A percentile compares a stretch with the other conserved stretches of the same genome.
These are phyloP conservation scores for Pichia sporocuriosa DNA, from an alignment of 805 yeast genomes.

Conservation along the genomic window DNA sequence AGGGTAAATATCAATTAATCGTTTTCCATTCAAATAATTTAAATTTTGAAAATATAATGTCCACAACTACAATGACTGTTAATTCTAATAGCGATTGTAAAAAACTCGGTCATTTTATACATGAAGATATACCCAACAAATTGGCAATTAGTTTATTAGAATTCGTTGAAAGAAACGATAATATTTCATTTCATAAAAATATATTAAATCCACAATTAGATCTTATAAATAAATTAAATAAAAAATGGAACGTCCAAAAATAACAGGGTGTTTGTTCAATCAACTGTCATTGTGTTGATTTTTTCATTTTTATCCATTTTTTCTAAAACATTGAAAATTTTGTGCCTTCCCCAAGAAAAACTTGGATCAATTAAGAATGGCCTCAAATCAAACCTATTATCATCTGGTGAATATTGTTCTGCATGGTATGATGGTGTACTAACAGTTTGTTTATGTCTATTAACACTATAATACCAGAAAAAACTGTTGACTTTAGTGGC, in stretches of 20 bases:
- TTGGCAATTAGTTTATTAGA: constrained; percentile 51
- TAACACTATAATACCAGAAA: constrained; percentile 89
- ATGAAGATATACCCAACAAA: constrained; percentile 78
- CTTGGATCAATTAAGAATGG: constrained; percentile 92
- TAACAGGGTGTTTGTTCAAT: constrained; percentile 28
- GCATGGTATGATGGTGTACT: constrained; percentile 97
- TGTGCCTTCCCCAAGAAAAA: constrained; percentile 82
- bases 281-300: constrained; percentile 39
- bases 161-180: constrained; percentile 41
- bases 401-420: constrained; percentile 97
- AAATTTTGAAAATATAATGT: constrained; percentile 16
- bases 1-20: constrained; percentile 86
- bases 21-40: constrained; percentile 45
- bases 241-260: constrained; percentile 30
- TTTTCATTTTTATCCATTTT: constrained; percentile 35
- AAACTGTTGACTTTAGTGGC: constrained; percentile 91
- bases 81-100: constrained; percentile 22
- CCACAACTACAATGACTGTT: constrained; percentile 21
- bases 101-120: constrained; percentile 89
- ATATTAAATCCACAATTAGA: constrained; percentile 19
- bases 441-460: constrained; percentile 97
- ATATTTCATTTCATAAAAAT: constrained; percentile 17
- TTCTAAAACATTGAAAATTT: constrained; percentile 76
- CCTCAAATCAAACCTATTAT: constrained; percentile 89
- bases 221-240: constrained; percentile 24